A percentile compares a stretch with the other conserved stretches of the same genome.
phyloP scores from a whole-genome alignment of 805 yeast genomes.

The Metschnikowia reukaufii region DNA sequence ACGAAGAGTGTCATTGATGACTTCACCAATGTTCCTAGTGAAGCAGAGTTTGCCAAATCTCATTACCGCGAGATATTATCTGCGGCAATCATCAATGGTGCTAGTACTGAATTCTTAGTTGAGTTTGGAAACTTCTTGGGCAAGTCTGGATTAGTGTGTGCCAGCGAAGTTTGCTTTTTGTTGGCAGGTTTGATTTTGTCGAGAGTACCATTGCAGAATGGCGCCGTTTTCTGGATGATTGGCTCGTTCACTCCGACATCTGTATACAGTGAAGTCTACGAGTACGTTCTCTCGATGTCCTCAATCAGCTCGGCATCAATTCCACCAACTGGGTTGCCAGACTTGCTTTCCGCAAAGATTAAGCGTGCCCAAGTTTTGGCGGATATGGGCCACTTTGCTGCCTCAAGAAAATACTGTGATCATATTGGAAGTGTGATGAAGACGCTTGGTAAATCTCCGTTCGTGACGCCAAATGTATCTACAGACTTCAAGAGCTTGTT shows the following conservation, averaged over 20 bases:
- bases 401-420: conserved; percentile 67
- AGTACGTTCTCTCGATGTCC: conserved; percentile 43
- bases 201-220: conserved; percentile 22
- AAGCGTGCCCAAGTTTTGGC: conserved; percentile 67
- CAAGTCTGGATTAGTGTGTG: conserved; percentile 28
- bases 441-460: conserved; percentile 32
- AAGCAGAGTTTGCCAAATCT: conserved; percentile 47
- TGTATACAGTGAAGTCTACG: conserved; percentile 69
- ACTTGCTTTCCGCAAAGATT: conserved; percentile 59
- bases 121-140: conserved; percentile 53
- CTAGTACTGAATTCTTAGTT: conserved; percentile 42
- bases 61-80: conserved; percentile 53
- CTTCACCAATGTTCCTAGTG: conserved; percentile 40
- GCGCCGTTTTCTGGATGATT: conserved; percentile 38
- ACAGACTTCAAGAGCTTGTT: conserved; percentile 38
- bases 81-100: conserved; percentile 37
- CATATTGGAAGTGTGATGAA: conserved; percentile 37
- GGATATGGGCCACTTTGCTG: conserved; percentile 59
- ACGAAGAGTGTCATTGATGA: conserved; percentile 53
- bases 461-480: conserved; percentile 24
- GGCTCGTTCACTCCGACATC: conserved; percentile 34
- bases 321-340: conserved; percentile 46
- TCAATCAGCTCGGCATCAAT: conserved; percentile 26
- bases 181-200: conserved; percentile 49
- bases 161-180: conserved; percentile 47